A percentile compares a stretch with the other conserved stretches of the same genome.
Evolutionary conservation across 1,284 basidiomycete species (phyloP).

Genomic region (Melampsora abietis-canadensis): DNA sequence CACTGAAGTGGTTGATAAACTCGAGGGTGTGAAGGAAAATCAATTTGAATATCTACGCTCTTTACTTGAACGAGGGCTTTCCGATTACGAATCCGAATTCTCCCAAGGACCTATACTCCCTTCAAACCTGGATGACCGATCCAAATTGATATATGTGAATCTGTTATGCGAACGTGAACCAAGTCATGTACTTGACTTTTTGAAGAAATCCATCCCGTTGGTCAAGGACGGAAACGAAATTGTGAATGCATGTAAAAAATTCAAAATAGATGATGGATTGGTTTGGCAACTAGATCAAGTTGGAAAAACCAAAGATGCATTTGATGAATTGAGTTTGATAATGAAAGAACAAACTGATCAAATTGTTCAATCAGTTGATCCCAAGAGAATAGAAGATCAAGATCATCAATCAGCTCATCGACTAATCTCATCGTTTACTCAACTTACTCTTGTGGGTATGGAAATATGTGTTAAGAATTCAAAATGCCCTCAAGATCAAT

Average conservation of each 20-base stretch:
- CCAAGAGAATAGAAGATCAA: constrained; percentile 44
- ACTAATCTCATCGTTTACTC: constrained; percentile 50
- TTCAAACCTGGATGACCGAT: constrained; percentile 56
- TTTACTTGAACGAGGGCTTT: constrained; percentile 63
- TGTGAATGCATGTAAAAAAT: constrained; percentile 65
- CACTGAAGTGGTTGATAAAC: constrained; percentile 11
- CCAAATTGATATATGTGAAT: constrained; percentile 66
- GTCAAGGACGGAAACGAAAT: constrained; percentile 65
- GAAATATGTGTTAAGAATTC: constrained; percentile 47
- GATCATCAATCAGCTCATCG: background rate
- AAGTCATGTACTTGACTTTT: constrained; percentile 63
- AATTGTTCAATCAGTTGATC: constrained; percentile 44
- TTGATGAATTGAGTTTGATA: constrained; percentile 65
- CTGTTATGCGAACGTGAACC: constrained; percentile 72
- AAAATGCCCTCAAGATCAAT: constrained; percentile 40
- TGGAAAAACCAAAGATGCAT: constrained; percentile 65
- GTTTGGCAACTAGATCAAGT: constrained; percentile 74
- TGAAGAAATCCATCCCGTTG: constrained; percentile 62
- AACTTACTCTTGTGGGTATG: constrained; percentile 42
- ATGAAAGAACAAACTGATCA: constrained; percentile 57
- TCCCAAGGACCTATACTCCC: background rate
- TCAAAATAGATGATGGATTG: constrained; percentile 68
- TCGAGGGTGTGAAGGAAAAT: constrained; percentile 1
- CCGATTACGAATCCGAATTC: constrained; percentile 42
- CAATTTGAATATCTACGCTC: constrained; percentile 75